Evolutionary conservation across 2,329 filamentous ascomycete species (phyloP).

Genomic region (Diplodia intermedia): DNA sequence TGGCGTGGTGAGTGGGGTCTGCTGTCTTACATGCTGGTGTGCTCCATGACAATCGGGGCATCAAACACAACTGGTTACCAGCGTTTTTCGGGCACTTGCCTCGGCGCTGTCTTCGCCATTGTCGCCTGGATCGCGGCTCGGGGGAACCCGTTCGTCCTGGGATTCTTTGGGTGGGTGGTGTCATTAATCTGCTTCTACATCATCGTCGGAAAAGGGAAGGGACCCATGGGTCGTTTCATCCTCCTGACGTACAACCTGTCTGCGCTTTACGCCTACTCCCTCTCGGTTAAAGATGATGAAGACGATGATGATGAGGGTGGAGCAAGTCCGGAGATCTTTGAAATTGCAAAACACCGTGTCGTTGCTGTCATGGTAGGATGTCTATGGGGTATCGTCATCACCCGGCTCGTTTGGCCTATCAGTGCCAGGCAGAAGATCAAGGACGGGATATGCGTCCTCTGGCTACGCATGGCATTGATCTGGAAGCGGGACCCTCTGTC

Average conservation of each 20-base stretch:
- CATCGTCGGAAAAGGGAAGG: conserved; percentile 82
- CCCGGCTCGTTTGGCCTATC: conserved; percentile 90
- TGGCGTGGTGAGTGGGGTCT: conserved; percentile 98
- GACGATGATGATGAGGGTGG: conserved; percentile 89
- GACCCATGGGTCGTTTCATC: conserved; percentile 90
- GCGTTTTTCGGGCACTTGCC: conserved; percentile 83
- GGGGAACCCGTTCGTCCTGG: conserved; percentile 77
- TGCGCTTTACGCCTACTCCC: conserved; percentile 90
- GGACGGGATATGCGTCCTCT: conserved; percentile 86
- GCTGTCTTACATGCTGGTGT: conserved; percentile 96
- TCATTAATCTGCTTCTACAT: conserved; percentile 87
- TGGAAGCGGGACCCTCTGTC: conserved; percentile 94
- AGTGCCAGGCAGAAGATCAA: conserved; percentile 87
- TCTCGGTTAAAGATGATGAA: conserved; percentile 79
- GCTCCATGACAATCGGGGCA: conserved; percentile 95
- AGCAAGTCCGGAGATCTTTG: conserved; percentile 79
- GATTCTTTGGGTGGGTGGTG: conserved; percentile 81
- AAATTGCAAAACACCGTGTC: conserved; percentile 88
- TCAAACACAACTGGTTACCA: conserved; percentile 91
- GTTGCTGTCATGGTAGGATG: conserved; percentile 86
- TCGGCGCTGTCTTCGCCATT: conserved; percentile 79
- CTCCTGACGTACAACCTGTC: conserved; percentile 96
- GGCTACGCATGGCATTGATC: conserved; percentile 92
- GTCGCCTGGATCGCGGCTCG: conserved; percentile 77
- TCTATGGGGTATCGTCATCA: conserved; percentile 90